These are phyloP conservation scores for Ogataea siamensis DNA, from an alignment of 805 yeast genomes.

Conservation along the genomic window DNA sequence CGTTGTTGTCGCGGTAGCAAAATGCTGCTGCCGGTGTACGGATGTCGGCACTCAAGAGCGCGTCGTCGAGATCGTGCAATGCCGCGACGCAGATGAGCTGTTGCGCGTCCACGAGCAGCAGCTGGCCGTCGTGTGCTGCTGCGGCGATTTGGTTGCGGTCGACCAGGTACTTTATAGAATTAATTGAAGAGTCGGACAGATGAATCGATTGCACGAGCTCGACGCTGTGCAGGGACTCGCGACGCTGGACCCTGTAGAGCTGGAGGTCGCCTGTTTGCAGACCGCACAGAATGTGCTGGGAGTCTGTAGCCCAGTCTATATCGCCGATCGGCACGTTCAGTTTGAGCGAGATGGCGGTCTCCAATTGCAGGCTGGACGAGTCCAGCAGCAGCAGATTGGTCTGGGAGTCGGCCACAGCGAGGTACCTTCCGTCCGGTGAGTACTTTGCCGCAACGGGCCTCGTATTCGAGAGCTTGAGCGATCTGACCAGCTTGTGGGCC, in stretches of 20 bases:
- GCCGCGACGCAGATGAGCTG: slow-evolving; percentile 35
- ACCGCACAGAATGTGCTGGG: slow-evolving; percentile 33
- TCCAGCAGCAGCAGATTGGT: slow-evolving; percentile 33
- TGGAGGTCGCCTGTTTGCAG: slow-evolving; percentile 39
- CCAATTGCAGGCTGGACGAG: slow-evolving; percentile 26
- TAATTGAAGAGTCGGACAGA: slow-evolving; percentile 37
- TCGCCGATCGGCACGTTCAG: slow-evolving; percentile 35
- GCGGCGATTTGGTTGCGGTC: slow-evolving; percentile 39
- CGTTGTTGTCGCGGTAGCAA: slow-evolving; percentile 38
- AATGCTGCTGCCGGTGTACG: slow-evolving; percentile 36
- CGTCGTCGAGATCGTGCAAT: slow-evolving; percentile 39
- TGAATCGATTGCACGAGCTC: slow-evolving; percentile 13
- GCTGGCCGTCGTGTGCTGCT: slow-evolving; percentile 48
- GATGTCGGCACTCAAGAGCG: slow-evolving; percentile 37
- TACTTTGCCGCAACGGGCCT: slow-evolving; percentile 30
- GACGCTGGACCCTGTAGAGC: slow-evolving; percentile 21
- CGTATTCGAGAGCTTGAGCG: slow-evolving; percentile 9
- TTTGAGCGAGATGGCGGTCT: slow-evolving; percentile 26
- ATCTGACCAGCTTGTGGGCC: slow-evolving; percentile 25
- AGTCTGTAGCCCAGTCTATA: slow-evolving; percentile 37
- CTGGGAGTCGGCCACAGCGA: slow-evolving; percentile 39
- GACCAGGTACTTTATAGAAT: slow-evolving; percentile 39
- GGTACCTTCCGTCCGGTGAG: slow-evolving; percentile 39
- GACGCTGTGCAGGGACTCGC: slow-evolving; percentile 23
- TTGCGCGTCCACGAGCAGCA: slow-evolving; percentile 39